A percentile compares a stretch with the other conserved stretches of the same genome.
Conservation (phyloP, 306 rosid species). For the Crotalaria pallida region DNA sequence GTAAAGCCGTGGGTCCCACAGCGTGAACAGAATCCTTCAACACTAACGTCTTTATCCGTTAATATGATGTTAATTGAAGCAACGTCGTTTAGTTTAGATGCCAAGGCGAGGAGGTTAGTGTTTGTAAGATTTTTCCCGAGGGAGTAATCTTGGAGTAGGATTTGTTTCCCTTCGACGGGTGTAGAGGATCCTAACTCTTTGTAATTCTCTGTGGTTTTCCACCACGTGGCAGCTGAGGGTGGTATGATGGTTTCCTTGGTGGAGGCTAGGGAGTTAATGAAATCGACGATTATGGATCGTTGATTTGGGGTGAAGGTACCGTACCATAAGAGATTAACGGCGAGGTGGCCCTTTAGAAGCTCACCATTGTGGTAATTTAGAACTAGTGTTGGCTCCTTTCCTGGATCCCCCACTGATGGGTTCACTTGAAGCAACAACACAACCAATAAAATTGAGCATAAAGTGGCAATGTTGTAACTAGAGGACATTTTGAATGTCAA, state of each 20-base stretch:
- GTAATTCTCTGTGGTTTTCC: conserved; percentile 75
- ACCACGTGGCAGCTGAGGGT: conserved; percentile 61
- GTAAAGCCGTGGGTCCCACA: conserved; percentile 66
- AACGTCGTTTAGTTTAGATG: conserved; percentile 31
- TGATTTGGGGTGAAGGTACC: conserved; percentile 61
- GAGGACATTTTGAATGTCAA: no score
- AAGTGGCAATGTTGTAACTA: no score
- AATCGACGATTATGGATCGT: conserved; percentile 65
- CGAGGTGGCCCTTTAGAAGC: conserved; percentile 60
- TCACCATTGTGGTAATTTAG: conserved; percentile 72
- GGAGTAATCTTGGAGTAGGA: conserved; percentile 42
- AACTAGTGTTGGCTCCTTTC: conserved; percentile 48
- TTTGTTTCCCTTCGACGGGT: conserved; percentile 56
- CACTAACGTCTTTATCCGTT: conserved; percentile 61
- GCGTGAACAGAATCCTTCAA: conserved; percentile 61
- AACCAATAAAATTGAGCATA: no score
- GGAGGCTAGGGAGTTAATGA: conserved; percentile 45
- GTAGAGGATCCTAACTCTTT: conserved; percentile 45
- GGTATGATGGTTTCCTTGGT: background rate
- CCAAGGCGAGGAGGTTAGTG: conserved; percentile 37
- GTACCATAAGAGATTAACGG: conserved; percentile 80
- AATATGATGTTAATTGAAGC: conserved; percentile 46
- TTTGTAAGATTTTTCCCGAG: conserved; percentile 49
- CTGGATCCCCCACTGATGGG: conserved; percentile 40
- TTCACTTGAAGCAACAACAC: no score